Evolutionary conservation across 2,329 filamentous ascomycete genomes (phyloP).

Genomic region (Hypoxylon sp.): DNA sequence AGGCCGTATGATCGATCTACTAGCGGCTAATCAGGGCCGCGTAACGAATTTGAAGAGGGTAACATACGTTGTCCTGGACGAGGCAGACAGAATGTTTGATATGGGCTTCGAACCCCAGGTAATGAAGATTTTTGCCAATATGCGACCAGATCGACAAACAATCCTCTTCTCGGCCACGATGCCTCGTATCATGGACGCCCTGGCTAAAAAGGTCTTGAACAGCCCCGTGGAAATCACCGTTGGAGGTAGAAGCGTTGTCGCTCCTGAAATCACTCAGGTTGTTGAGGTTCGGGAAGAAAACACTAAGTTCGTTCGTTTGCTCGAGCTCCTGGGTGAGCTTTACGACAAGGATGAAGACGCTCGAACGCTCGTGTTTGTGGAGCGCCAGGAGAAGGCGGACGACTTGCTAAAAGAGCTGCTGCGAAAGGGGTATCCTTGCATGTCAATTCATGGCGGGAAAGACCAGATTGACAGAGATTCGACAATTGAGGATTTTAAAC

Average conservation of each 20-base stretch:
- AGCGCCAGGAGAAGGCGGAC: conserved; percentile 91
- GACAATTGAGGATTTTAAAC: conserved; percentile 93
- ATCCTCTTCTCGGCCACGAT: conserved; percentile 98
- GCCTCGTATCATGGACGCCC: conserved; percentile 88
- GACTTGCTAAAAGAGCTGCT: conserved; percentile 81
- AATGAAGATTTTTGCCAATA: conserved; percentile 93
- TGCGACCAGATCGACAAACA: conserved; percentile 91
- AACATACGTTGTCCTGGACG: conserved; percentile 94
- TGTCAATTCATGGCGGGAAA: conserved; percentile 94
- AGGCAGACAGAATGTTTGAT: conserved; percentile 99
- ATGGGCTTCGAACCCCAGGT: conserved; percentile 99
- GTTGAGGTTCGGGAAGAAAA: conserved; percentile 88
- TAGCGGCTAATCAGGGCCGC: conserved; percentile 92
- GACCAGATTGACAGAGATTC: conserved; percentile 94
- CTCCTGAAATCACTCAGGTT: conserved; percentile 91
- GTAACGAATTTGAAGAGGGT: conserved; percentile 91
- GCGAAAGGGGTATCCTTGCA: conserved; percentile 88
- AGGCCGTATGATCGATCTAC: conserved; percentile 92
- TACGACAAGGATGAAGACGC: conserved; percentile 91
- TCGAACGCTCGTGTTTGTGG: conserved; percentile 89
- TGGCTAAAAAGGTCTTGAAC: conserved; percentile 88
- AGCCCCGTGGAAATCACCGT: conserved; percentile 93
- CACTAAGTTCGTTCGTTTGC: conserved; percentile 83
- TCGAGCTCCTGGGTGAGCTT: conserved; percentile 88
- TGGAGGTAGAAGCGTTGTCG: conserved; percentile 87